Conservation (phyloP, 2,329 filamentous ascomycete species). For the Cordyceps militaris region DNA sequence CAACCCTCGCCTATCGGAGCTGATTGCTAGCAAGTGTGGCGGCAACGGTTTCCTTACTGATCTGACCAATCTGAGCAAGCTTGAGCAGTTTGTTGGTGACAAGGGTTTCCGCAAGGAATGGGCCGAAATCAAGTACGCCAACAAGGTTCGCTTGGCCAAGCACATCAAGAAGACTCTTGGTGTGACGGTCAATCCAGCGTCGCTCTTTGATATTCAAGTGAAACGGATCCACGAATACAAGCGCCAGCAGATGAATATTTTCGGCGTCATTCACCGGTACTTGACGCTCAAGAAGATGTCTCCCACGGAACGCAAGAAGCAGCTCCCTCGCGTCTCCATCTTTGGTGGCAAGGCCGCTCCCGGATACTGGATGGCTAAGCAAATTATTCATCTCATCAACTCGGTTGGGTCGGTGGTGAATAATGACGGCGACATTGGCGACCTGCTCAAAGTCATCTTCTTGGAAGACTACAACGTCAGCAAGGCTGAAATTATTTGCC, state of each 20-base stretch:
- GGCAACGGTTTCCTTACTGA: constrained; percentile 84
- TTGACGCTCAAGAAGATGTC: constrained; percentile 80
- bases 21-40: constrained; percentile 86
- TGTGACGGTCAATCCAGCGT: constrained; percentile 75
- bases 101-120: constrained; percentile 89
- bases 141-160: constrained; percentile 87
- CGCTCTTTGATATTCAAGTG: constrained; percentile 94
- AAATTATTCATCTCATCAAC: constrained; percentile 95
- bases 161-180: constrained; percentile 80
- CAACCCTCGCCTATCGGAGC: constrained; percentile 82
- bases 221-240: constrained; percentile 99
- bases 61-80: constrained; percentile 74
- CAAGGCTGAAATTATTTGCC: constrained; percentile 95
- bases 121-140: constrained; percentile 92
- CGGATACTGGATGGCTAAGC: constrained; percentile 99
- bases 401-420: constrained; percentile 86
- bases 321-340: constrained; percentile 82
- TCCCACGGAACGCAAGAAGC: constrained; percentile 77
- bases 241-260: constrained; percentile 97
- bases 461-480: constrained; percentile 98
- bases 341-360: constrained; percentile 97
- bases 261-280: constrained; percentile 93
- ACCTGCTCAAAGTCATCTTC: constrained; percentile 94
- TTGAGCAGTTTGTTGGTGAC: constrained; percentile 80
- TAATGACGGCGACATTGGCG: constrained; percentile 83